These are phyloP conservation scores for Zoysia japonica DNA, from an alignment of 176 grass and related monocot genomes.

Conservation along the genomic window DNA sequence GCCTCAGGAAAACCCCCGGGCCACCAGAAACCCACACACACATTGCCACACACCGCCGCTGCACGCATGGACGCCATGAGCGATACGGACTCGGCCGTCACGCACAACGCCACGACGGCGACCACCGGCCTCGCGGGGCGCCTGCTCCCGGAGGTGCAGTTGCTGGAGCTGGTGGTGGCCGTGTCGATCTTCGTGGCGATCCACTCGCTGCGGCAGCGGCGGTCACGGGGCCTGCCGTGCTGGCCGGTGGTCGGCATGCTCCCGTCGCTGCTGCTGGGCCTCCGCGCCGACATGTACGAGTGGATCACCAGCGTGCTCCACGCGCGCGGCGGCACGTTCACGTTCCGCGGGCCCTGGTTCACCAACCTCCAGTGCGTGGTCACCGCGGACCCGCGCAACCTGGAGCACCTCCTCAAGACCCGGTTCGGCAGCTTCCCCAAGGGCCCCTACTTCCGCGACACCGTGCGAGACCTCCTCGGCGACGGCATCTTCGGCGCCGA, in stretches of 20 bases:
- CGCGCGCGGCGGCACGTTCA: conserved; percentile 75
- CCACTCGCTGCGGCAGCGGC: conserved; percentile 61
- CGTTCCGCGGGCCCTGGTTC: conserved; percentile 74
- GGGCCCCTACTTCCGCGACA: conserved; percentile 83
- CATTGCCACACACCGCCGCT: background rate
- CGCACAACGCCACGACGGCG: conserved; percentile 21
- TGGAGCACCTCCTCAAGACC: conserved; percentile 93
- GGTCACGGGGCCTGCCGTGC: conserved; percentile 54
- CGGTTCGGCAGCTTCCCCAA: conserved; percentile 83
- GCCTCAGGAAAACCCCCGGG: background rate
- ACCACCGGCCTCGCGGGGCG: background rate
- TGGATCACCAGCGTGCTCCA: conserved; percentile 77
- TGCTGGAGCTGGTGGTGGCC: conserved; percentile 67
- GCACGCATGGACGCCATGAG: conserved; percentile 30
- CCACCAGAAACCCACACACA: conserved; percentile 20
- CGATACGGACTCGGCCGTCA: background rate
- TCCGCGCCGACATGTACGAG: conserved; percentile 84
- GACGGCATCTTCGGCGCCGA: conserved; percentile 97
- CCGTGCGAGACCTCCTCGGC: conserved; percentile 78
- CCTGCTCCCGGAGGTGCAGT: conserved; percentile 56
- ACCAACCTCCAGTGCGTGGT: conserved; percentile 94
- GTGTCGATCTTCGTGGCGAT: conserved; percentile 70
- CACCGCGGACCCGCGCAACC: conserved; percentile 86
- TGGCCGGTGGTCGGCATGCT: conserved; percentile 93
- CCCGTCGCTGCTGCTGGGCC: conserved; percentile 69